phyloP scores from a whole-genome alignment of 1,284 basidiomycete species.

The Fomitiporia mediterranea region DNA sequence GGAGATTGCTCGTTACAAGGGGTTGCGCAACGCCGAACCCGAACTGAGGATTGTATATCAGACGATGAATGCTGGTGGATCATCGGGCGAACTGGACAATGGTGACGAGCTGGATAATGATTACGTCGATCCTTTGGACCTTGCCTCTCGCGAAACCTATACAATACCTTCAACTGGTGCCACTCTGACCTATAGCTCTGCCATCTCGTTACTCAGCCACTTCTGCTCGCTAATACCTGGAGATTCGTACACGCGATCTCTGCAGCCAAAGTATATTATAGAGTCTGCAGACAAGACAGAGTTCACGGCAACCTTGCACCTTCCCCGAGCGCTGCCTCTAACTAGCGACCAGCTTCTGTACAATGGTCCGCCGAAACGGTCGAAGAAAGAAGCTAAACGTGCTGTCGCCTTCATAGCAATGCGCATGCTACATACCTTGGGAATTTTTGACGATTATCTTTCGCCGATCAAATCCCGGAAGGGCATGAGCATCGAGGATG shows the following conservation, averaged over 20 bases:
- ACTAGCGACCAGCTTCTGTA: conserved; percentile 48
- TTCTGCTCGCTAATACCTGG: conserved; percentile 72
- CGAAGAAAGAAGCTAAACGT: conserved; percentile 77
- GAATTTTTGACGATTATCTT: conserved; percentile 76
- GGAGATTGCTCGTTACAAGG: conserved; percentile 52
- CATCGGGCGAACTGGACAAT: conserved; percentile 26
- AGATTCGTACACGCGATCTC: conserved; percentile 59
- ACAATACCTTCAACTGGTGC: conserved; percentile 68
- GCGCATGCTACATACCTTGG: conserved; percentile 57
- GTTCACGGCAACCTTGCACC: conserved; percentile 50
- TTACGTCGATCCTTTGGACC: conserved; percentile 45
- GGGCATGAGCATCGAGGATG: conserved; percentile 45
- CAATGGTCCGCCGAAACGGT: conserved; percentile 49
- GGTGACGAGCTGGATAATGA: conserved; percentile 46
- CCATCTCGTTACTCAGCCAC: conserved; percentile 63
- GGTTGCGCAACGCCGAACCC: conserved; percentile 56
- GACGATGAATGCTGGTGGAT: conserved; percentile 34
- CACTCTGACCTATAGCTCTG: conserved; percentile 68
- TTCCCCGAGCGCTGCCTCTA: conserved; percentile 69
- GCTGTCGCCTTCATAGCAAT: conserved; percentile 76
- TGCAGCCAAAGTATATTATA: conserved; percentile 57
- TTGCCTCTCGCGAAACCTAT: conserved; percentile 63
- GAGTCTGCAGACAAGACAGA: conserved; percentile 55
- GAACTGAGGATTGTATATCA: conserved; percentile 60
- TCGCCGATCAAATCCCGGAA: conserved; percentile 49